Evolutionary conservation across 768 basidiomycete genomes (phyloP).

Genomic region (Boletus insuetus): DNA sequence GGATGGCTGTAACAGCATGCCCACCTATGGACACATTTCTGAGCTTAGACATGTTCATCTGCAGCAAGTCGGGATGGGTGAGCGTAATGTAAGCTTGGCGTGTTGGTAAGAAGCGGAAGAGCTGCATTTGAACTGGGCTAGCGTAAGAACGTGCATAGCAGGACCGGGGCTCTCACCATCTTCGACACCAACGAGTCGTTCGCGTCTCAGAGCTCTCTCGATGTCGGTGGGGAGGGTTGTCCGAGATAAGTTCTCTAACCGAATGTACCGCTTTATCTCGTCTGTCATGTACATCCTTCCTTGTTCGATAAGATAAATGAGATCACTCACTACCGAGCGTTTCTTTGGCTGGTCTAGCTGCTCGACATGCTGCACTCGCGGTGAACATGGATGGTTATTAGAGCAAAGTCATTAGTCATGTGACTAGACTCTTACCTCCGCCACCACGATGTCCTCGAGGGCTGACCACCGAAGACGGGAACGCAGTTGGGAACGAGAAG

Average conservation of each 20-base stretch:
- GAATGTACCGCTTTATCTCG: conserved; percentile 39
- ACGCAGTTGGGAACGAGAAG: conserved; percentile 58
- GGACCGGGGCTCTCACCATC: conserved; percentile 28
- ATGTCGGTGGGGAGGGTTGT: conserved; percentile 58
- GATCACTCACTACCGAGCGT: conserved; percentile 13
- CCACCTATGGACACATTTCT: conserved; percentile 46
- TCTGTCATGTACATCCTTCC: conserved; percentile 9
- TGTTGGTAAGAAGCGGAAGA: conserved; percentile 58
- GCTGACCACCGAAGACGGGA: conserved; percentile 55
- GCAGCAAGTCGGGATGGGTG: conserved; percentile 43
- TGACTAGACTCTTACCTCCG: conserved; percentile 20
- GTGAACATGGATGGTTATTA: conserved; percentile 15
- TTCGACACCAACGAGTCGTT: conserved; percentile 44
- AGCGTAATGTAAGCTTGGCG: conserved; percentile 59
- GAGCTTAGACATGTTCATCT: conserved; percentile 41
- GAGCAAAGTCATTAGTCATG: conserved; percentile 19
- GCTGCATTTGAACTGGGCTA: conserved; percentile 53
- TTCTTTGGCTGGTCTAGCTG: conserved; percentile 8
- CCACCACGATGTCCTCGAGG: conserved; percentile 57
- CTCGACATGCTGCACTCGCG: conserved; percentile 21
- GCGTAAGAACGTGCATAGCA: conserved; percentile 7
- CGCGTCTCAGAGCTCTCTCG: conserved; percentile 40
- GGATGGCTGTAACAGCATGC: conserved; percentile 36
- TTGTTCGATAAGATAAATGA: neutral
- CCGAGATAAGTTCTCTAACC: conserved; percentile 47